A percentile compares a stretch with the other conserved stretches of the same genome.
These are phyloP conservation scores for Saxispiralis lemnorum DNA, from an alignment of 495 filamentous ascomycete species.

Conservation along the genomic window DNA sequence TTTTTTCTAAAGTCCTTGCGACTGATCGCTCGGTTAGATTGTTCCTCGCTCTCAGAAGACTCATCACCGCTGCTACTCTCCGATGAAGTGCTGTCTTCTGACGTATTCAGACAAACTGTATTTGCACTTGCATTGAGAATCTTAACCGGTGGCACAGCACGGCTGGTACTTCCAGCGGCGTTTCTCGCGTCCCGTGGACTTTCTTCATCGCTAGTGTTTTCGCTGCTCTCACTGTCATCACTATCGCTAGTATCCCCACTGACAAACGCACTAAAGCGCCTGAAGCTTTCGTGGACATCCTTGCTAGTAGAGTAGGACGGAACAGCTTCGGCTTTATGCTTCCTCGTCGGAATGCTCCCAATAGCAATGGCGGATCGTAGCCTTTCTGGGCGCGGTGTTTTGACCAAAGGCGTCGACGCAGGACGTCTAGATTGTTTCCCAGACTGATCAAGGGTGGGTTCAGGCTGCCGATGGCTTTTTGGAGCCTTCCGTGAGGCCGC, in stretches of 20 bases:
- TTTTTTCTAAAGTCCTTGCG: too few relatives aligned
- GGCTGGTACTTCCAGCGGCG: neutral
- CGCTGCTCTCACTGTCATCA: conserved; percentile 1
- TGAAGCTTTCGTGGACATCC: conserved; percentile 3
- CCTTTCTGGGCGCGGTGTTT: too few relatives aligned
- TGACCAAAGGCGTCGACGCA: too few relatives aligned
- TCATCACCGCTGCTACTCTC: neutral
- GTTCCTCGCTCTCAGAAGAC: neutral
- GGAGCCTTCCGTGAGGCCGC: too few relatives aligned
- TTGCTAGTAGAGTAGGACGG: neutral
- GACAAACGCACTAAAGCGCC: conserved; percentile 7
- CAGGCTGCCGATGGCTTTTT: too few relatives aligned
- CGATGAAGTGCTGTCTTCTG: too few relatives aligned
- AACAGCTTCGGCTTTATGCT: neutral
- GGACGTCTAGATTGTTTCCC: too few relatives aligned
- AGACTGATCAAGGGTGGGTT: too few relatives aligned
- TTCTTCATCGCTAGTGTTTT: neutral
- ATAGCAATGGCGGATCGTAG: too few relatives aligned
- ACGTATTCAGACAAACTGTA: too few relatives aligned
- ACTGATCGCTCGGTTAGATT: too few relatives aligned
- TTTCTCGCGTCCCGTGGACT: neutral
- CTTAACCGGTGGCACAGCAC: neutral
- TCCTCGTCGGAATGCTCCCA: neutral
- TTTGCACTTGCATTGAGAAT: too few relatives aligned
- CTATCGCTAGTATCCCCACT: conserved; percentile 1